Conservation (phyloP, 768 basidiomycete species). For the Termitomyces sp. region DNA sequence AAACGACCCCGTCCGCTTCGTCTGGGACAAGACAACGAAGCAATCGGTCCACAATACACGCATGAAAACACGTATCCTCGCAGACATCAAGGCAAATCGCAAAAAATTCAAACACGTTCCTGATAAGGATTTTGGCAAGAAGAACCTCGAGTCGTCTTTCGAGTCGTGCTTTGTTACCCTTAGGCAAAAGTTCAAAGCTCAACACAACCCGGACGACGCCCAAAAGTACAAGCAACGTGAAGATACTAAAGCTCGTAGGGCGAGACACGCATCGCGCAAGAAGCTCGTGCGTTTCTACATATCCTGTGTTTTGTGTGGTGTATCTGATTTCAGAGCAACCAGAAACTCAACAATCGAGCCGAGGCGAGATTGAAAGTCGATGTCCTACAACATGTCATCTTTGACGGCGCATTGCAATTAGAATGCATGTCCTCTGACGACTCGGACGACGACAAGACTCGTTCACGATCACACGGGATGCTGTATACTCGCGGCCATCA, state of each 20-base stretch:
- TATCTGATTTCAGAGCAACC: neutral
- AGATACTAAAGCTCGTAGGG: conserved; percentile 54
- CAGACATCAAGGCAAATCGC: conserved; percentile 53
- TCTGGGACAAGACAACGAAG: conserved; percentile 74
- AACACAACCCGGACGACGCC: conserved; percentile 23
- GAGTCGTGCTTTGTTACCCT: conserved; percentile 69
- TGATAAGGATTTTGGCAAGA: conserved; percentile 61
- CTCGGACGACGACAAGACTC: conserved; percentile 48
- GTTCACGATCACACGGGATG: conserved; percentile 24
- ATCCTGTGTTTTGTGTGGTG: neutral
- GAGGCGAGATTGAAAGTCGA: conserved; percentile 50
- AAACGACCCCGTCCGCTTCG: conserved; percentile 62
- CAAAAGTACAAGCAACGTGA: conserved; percentile 40
- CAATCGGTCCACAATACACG: conserved; percentile 69
- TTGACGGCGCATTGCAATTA: conserved; percentile 64
- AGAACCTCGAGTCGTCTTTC: conserved; percentile 54
- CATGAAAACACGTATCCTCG: conserved; percentile 62
- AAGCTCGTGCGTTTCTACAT: conserved; percentile 46
- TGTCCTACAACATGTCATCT: conserved; percentile 54
- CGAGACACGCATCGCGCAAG: conserved; percentile 54
- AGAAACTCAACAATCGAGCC: conserved; percentile 69
- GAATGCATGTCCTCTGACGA: conserved; percentile 85
- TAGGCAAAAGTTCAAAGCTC: conserved; percentile 60
- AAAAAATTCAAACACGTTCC: conserved; percentile 57
- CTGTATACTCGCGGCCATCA: conserved; percentile 53